Conservation (phyloP, 441 rosid genomes). For the Pelargonium australe region DNA sequence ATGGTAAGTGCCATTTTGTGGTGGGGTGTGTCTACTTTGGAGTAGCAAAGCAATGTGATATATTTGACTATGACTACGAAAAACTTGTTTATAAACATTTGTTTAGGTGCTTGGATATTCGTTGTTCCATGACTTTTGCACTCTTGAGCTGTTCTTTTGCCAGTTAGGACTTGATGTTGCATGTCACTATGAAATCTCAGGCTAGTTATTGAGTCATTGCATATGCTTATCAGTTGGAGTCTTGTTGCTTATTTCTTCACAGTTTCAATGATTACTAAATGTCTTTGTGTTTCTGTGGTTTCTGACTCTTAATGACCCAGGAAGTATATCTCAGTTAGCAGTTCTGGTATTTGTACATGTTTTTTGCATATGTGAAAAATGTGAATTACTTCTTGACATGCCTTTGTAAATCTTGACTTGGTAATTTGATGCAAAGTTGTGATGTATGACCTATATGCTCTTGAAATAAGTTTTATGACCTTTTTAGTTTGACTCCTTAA, state of each 20-base stretch:
- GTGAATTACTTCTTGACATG: too few relatives aligned
- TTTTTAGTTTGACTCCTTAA: not conserved
- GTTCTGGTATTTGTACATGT: not conserved
- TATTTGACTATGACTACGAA: not conserved
- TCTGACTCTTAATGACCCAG: not conserved
- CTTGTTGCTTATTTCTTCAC: not conserved
- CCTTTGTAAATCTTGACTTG: not conserved
- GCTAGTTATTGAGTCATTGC: not conserved
- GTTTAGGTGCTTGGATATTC: not conserved
- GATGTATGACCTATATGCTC: not conserved
- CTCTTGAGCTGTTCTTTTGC: not conserved
- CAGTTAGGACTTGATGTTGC: not conserved
- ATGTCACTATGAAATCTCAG: not conserved
- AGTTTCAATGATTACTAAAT: not conserved
- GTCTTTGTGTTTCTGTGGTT: not conserved
- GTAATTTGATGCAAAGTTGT: not conserved
- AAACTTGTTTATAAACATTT: too few relatives aligned
- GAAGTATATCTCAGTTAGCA: not conserved
- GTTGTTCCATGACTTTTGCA: not conserved
- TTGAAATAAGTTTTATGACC: not conserved
- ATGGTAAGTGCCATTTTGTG: slow-evolving; percentile 19
- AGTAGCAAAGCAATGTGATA: not conserved
- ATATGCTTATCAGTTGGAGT: not conserved
- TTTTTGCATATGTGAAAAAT: too few relatives aligned
- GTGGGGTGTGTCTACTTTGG: not conserved